Evolutionary conservation across 306 rosid species (phyloP), one percentile per base, ranked within the genome.

Genomic region (Spatholobus suberectus): DNA sequence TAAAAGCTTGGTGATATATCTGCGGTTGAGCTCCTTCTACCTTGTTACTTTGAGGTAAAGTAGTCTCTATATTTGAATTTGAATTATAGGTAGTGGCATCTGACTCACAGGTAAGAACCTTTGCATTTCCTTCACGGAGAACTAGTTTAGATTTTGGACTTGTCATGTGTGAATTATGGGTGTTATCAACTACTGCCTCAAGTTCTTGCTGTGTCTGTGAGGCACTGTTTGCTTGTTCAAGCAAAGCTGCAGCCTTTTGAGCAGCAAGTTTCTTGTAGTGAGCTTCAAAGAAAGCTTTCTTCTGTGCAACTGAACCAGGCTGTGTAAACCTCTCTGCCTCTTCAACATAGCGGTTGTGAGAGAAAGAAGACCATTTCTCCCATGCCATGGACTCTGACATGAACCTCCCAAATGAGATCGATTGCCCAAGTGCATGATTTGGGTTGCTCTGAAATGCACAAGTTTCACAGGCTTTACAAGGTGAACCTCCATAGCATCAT

Each of bases 231-330:
- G 55, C 90, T 84, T 90, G 94, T 77, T 88, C 98, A 77, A 91
- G 98, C 89, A 94, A 84, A 17, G 92, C 93, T 1, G 97, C 86
- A 10, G 68, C 84, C 6, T 89, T 89, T 69, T 92, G 93, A 87
- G 99, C 98, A 18, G 99, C 99, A 43, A 95, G 75, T 78, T 89
- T 95, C 88, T 87, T 95, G 90, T 95, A 95, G 74, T 95, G 99
- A 58, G 98, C 99, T 89, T 95, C 99, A 87, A 95, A 95, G 91
- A 95, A 95, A 35, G 99, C 99, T 76, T 95, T 95, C 90, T 95
- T 95, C 87, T 93, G 98, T 1, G 99, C 99, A 65, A 95, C 99
- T 14, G 99, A 93, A n/a, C 99, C 99, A 0, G 97, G 99, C 82
- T 6, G 97, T 79, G 76, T 34, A 59, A 59, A 88, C 89, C 90